Evolutionary conservation across 2,329 filamentous ascomycete genomes (phyloP).

Genomic region (Lecanosticta acicola): DNA sequence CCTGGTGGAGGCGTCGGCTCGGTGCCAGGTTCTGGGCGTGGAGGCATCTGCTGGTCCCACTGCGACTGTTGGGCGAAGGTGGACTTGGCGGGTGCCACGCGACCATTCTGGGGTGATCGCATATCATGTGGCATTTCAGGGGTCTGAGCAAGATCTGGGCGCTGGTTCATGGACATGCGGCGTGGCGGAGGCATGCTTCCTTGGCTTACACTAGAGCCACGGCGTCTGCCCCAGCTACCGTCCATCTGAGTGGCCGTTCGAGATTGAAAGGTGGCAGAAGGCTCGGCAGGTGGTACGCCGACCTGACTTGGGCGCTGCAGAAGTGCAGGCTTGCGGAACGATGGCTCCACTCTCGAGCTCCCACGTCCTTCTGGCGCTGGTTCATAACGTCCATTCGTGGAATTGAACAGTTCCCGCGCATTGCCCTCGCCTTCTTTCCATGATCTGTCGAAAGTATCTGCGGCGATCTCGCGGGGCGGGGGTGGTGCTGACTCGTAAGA

Average conservation of each 20-base stretch:
- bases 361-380: slow-evolving; percentile 72
- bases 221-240: slow-evolving; percentile 59
- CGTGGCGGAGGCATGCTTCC: slow-evolving; percentile 65
- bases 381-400: slow-evolving; percentile 90
- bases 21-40: slow-evolving; percentile 15
- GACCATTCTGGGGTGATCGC: slow-evolving; percentile 15
- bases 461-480: slow-evolving; percentile 75
- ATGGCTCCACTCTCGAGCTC: slow-evolving; percentile 61
- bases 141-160: slow-evolving; percentile 34
- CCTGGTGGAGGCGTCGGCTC: slow-evolving; percentile 8
- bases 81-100: slow-evolving; percentile 16
- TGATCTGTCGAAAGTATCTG: slow-evolving; percentile 85
- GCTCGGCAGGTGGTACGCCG: slow-evolving; percentile 64
- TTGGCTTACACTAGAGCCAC: slow-evolving; percentile 85
- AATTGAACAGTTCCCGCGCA: slow-evolving; percentile 81
- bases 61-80: slow-evolving; percentile 27
- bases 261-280: slow-evolving; percentile 81
- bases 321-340: slow-evolving; percentile 67
- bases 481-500: slow-evolving; percentile 52
- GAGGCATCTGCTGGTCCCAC: slow-evolving; percentile 32
- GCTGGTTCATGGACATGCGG: slow-evolving; percentile 52
- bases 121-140: slow-evolving; percentile 11
- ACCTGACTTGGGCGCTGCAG: slow-evolving; percentile 68
- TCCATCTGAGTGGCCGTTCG: slow-evolving; percentile 62
- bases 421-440: slow-evolving; percentile 66